phyloP scores from a whole-genome alignment of 2,329 filamentous ascomycete genomes.

The Trichoderma endophyticum region DNA sequence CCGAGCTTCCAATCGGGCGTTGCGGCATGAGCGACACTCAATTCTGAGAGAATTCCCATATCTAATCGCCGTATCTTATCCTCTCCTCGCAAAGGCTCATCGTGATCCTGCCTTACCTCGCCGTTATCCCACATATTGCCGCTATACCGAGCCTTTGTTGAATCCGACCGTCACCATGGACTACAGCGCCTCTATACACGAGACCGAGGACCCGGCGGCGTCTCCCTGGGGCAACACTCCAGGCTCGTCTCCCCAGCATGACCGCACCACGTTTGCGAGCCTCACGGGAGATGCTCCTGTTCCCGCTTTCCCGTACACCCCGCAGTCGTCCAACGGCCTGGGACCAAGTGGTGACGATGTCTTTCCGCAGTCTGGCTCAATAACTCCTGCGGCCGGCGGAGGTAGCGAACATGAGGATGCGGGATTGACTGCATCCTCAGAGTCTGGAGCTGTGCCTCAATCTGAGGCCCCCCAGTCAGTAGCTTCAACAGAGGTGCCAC shows the following conservation, averaged over 20 bases:
- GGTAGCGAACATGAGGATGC: constrained; percentile 38
- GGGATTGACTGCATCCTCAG: constrained; percentile 21
- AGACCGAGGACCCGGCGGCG: constrained; percentile 50
- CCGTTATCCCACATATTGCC: constrained; percentile 22
- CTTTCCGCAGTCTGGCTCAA: constrained; percentile 46
- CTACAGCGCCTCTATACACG: constrained; percentile 55
- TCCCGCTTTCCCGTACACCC: constrained; percentile 44
- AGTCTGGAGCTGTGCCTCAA: constrained; percentile 23
- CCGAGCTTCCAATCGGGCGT: not conserved
- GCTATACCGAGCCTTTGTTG: constrained; percentile 15
- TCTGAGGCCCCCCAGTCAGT: constrained; percentile 28
- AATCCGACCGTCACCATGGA: constrained; percentile 45
- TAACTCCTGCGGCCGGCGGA: constrained; percentile 45
- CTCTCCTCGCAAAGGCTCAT: not conserved
- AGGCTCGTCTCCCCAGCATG: constrained; percentile 47
- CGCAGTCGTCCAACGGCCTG: constrained; percentile 44
- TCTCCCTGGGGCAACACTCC: constrained; percentile 58
- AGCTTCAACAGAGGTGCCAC: constrained; percentile 23
- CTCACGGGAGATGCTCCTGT: constrained; percentile 40
- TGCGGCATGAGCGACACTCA: constrained; percentile 17
- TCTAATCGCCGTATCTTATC: not conserved
- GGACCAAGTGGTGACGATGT: constrained; percentile 38
- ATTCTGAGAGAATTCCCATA: not conserved
- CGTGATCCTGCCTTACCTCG: not conserved
- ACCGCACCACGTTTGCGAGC: constrained; percentile 42